phyloP scores from a whole-genome alignment of 768 basidiomycete genomes.

The Lentinula detonsa region DNA sequence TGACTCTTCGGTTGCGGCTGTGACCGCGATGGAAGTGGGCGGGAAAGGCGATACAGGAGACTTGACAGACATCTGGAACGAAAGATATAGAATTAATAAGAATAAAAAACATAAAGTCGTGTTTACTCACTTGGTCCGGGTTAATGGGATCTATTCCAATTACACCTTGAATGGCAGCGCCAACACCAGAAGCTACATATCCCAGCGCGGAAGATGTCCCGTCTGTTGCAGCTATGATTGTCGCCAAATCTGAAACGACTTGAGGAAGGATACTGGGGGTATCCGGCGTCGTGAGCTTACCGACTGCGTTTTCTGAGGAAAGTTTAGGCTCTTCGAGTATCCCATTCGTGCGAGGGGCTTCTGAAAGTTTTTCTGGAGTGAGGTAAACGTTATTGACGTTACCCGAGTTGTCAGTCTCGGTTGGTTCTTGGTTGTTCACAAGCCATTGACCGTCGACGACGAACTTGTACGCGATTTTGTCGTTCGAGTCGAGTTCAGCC shows the following conservation, averaged over 20 bases:
- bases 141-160: slow-evolving; percentile 37
- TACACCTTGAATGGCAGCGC: slow-evolving; percentile 28
- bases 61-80: slow-evolving; percentile 12
- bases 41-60: slow-evolving; percentile 10
- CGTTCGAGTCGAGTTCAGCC: slow-evolving; percentile 52
- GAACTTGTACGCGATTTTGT: slow-evolving; percentile 70
- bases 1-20: neutral
- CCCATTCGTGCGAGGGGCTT: slow-evolving; percentile 3
- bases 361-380: slow-evolving; percentile 40
- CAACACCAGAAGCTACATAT: slow-evolving; percentile 35
- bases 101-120: neutral
- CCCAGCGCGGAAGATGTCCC: slow-evolving; percentile 30
- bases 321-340: slow-evolving; percentile 8
- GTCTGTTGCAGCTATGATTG: slow-evolving; percentile 29
- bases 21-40: neutral
- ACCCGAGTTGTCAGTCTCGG: slow-evolving; percentile 55
- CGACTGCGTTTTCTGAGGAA: slow-evolving; percentile 5
- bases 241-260: slow-evolving; percentile 29
- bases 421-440: slow-evolving; percentile 45
- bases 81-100: neutral
- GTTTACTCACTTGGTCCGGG: slow-evolving; percentile 21
- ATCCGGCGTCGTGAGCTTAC: slow-evolving; percentile 2
- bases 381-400: slow-evolving; percentile 67
- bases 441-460: slow-evolving; percentile 72
- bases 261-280: slow-evolving; percentile 20